These are phyloP conservation scores for Aspergillaceae sp. DNA, from an alignment of 2,329 filamentous ascomycete species.

Conservation along the genomic window DNA sequence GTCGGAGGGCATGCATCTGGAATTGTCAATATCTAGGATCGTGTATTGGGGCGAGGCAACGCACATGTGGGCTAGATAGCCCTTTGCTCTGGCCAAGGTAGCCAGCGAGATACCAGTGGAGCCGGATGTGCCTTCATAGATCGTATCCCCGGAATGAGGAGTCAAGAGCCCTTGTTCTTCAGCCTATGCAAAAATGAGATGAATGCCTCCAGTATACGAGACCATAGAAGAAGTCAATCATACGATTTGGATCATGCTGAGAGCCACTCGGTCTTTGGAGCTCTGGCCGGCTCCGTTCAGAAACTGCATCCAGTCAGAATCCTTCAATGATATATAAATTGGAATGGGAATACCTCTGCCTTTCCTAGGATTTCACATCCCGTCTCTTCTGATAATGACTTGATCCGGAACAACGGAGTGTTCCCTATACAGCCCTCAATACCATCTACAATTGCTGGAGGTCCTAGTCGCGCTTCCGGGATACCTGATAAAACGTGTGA, in stretches of 20 bases:
- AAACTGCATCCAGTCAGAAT: slow-evolving; percentile 44
- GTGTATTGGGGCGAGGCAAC: slow-evolving; percentile 11
- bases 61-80: slow-evolving; percentile 83
- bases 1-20: slow-evolving; percentile 83
- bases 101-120: slow-evolving; percentile 94
- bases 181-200: slow-evolving; percentile 43
- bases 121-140: slow-evolving; percentile 95
- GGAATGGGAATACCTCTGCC: slow-evolving; percentile 56
- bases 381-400: slow-evolving; percentile 74
- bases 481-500: slow-evolving; percentile 8
- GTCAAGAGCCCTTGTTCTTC: slow-evolving; percentile 67
- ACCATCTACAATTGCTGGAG: slow-evolving; percentile 56
- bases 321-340: background rate
- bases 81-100: slow-evolving; percentile 74
- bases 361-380: slow-evolving; percentile 87
- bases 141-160: slow-evolving; percentile 78
- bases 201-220: background rate
- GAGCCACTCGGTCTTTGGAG: slow-evolving; percentile 88
- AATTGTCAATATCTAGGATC: slow-evolving; percentile 7
- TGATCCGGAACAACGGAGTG: slow-evolving; percentile 80
- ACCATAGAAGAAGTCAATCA: slow-evolving; percentile 2
- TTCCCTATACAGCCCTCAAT: slow-evolving; percentile 90
- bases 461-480: slow-evolving; percentile 21
- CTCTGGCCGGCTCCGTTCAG: slow-evolving; percentile 90
- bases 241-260: slow-evolving; percentile 70